Evolutionary conservation across 73 alveolate genomes (phyloP), one percentile per base, ranked within the genome.

Genomic region (Stentor roeselii): DNA sequence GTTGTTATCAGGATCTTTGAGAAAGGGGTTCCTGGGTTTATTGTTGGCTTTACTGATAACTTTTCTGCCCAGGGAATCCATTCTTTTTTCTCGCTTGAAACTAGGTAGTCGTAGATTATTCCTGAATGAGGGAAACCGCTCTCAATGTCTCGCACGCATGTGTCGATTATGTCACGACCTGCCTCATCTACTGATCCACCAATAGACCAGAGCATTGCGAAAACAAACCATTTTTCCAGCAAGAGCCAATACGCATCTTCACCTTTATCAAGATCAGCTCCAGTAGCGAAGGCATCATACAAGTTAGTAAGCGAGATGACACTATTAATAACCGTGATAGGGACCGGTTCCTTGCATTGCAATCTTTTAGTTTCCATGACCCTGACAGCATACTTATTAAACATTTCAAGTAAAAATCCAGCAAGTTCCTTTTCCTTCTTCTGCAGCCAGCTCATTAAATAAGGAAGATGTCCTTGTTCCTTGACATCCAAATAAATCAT

Each of bases 31-130:
- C 92, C 93, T 84, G 92, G 97, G 32, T 95, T 98, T 32, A 96
- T 95, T 89, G 90, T 90, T 93, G 95, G 92, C 59, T 93, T 93
- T 42, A 93, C 95, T 30, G 92, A 92, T 83, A 97, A 90, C 87
- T 91, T 96, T 61, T 97, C 99, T 82, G 95, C 99, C 99, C 99
- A 97, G 61, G 99, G 94, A 60, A 96, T 98, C 99, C 99, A 97
- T 80, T 97, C 99, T 88, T 95, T 97, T 90, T 96, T 97, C 83
- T 97, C 99, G 31, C 90, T 89, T 82, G 93, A 95, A 39, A 97
- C 94, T 85, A 87, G 96, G 97, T 94, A 97, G 60, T 97, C 99
- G 88, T 93, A 97, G 14, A 97, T 95, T 39, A 97, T 86, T 61
- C 97, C 94, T 37, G 90, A 86, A 59, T 90, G 93, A 11, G 98